Base-by-base conservation (phyloP, 192 early-diverging fungal genomes). In the Coemansia sp. region DNA sequence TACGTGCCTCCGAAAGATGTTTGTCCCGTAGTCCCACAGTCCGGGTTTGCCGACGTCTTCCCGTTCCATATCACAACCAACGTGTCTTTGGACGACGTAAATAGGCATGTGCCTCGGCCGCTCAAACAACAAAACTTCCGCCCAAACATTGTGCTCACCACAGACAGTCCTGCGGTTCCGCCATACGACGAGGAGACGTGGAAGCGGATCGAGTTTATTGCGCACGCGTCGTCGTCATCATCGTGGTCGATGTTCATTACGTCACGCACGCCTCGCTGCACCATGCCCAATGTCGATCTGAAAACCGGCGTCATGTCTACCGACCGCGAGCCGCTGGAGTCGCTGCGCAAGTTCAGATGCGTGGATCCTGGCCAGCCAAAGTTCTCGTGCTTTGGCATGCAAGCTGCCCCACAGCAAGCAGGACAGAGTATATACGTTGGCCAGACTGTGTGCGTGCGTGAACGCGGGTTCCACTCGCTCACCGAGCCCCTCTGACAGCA, bases 111-210 rank as follows among this genome's bases (percentile, higher is more conserved):
- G 53, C 70, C 78, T 8, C 66, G 65, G 4, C 76, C 82, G 20
- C 58, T 92, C 34, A 62, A 66, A 6, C 66, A 74, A 7, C 60
- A 66, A 23, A 86, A 88, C 66, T 94, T 94, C 79, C 84, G 93
- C 8, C 90, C 93, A 45, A 94, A 94, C 75, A 84, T 94, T 29
- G 75, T 90, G 16, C 60, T 91, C 56, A 52, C 72, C 13, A 75
- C 77, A 3, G 66, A 62, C 9, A 55, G 66, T 34, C 35, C 61
- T 16, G 55, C 31, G 15, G 18, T n/a, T 26, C n/a, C 0, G n/a
- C 77, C 92, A 8, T 93, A 79, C 62, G 84, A 85, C 66, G 93
- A 94, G 66, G 93, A 94, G 40, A 74, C 71, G 31, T 92, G 89
- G 85, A 83, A 81, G 67, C 58, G 71, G 2, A 70, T 92, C 25